A percentile compares a stretch with the other conserved stretches of the same genome.
Conservation (phyloP, 306 rosid genomes). For the Cotoneaster glaucophyllus region DNA sequence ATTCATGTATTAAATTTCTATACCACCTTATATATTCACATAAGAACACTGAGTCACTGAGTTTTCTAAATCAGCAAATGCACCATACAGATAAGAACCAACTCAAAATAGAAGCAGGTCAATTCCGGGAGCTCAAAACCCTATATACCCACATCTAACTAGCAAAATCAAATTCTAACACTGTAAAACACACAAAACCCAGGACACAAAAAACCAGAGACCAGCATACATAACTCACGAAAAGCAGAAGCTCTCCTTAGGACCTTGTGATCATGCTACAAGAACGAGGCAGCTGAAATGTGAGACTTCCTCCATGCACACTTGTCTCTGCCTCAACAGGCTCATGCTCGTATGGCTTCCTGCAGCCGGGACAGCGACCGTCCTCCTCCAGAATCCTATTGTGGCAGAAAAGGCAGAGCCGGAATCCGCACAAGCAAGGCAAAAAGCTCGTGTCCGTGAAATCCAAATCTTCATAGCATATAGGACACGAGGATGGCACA, state of each 20-base stretch:
- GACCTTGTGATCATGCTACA: constrained; percentile 79
- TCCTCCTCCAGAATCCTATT: constrained; percentile 92
- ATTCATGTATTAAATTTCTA: constrained; percentile 73
- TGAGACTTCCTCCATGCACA: constrained; percentile 52
- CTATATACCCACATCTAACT: constrained; percentile 54
- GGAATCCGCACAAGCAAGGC: constrained; percentile 86
- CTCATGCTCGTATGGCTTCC: constrained; percentile 73
- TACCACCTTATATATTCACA: constrained; percentile 93
- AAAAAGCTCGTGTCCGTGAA: constrained; percentile 76
- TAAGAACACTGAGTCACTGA: constrained; percentile 46
- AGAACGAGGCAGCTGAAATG: constrained; percentile 69
- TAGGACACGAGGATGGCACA: constrained; percentile 73
- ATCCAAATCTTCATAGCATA: constrained; percentile 91
- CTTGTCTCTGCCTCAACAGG: constrained; percentile 57
- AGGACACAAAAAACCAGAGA: constrained; percentile 26
- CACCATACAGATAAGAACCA: constrained; percentile 53
- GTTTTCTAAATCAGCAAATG: constrained; percentile 67
- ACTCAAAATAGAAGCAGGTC: constrained; percentile 44
- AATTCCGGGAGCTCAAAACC: constrained; percentile 48
- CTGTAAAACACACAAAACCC: constrained; percentile 33
- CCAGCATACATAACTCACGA: constrained; percentile 36
- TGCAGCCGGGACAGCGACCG: constrained; percentile 93
- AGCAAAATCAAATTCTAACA: constrained; percentile 40
- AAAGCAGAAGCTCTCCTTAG: constrained; percentile 38
- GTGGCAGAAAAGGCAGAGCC: constrained; percentile 97